Conservation (phyloP, 306 rosid genomes). For the Echinosophora koreensis region DNA sequence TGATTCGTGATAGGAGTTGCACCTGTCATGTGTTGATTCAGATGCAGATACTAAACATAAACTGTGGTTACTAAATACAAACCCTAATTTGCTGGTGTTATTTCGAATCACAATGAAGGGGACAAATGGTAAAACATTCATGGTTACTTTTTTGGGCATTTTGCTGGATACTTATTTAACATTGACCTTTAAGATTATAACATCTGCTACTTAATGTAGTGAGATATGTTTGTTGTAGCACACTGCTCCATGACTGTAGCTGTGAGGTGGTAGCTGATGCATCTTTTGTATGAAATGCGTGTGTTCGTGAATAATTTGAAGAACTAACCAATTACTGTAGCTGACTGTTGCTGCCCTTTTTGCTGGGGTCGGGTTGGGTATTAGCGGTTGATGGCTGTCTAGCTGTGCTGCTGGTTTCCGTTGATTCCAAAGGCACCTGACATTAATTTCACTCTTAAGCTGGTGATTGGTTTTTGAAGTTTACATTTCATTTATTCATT, state of each 20-base stretch:
- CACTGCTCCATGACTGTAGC: conserved; percentile 58
- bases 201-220: conserved; percentile 64
- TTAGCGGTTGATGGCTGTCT: conserved; percentile 54
- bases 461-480: conserved; percentile 26
- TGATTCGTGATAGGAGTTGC: conserved; percentile 60
- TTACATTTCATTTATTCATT: neutral
- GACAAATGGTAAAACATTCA: conserved; percentile 54
- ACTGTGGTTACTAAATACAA: conserved; percentile 50
- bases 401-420: conserved; percentile 55
- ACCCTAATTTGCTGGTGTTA: conserved; percentile 49
- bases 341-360: conserved; percentile 63
- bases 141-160: conserved; percentile 47
- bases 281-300: conserved; percentile 51
- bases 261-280: conserved; percentile 69
- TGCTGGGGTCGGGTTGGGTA: conserved; percentile 56
- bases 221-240: conserved; percentile 60
- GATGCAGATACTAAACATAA: conserved; percentile 54
- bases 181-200: conserved; percentile 46
- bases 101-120: conserved; percentile 46
- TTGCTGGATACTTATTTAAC: conserved; percentile 42
- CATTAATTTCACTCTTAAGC: conserved; percentile 24
- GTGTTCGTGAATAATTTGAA: conserved; percentile 59
- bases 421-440: conserved; percentile 47
- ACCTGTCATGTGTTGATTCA: conserved; percentile 52
- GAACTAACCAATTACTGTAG: conserved; percentile 56